Evolutionary conservation across 768 basidiomycete genomes (phyloP).

Genomic region (Pleurotus salmoneostramineus): DNA sequence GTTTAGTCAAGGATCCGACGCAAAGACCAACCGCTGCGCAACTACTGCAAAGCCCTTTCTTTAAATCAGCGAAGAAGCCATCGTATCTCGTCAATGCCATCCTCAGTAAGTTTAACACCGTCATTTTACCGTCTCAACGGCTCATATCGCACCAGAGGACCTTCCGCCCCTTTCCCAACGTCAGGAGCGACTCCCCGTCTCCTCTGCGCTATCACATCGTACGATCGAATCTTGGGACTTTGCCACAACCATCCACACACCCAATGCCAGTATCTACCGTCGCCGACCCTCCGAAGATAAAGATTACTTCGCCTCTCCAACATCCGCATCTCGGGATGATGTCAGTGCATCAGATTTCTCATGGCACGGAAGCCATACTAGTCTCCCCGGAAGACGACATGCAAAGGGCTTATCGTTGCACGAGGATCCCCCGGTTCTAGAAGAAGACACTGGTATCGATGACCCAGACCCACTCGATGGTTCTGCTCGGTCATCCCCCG

Average conservation of each 20-base stretch:
- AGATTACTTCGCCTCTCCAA: constrained; percentile 14
- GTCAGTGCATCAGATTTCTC: constrained; percentile 13
- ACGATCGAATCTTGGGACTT: constrained; percentile 87
- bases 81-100: constrained; percentile 75
- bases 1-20: constrained; percentile 81
- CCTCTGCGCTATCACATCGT: constrained; percentile 28
- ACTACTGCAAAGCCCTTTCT: constrained; percentile 75
- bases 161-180: constrained; percentile 71
- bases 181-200: constrained; percentile 58
- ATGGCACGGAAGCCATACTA: constrained; percentile 16
- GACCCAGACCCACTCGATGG: background rate
- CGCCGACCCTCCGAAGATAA: constrained; percentile 17
- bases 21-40: constrained; percentile 79
- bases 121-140: background rate
- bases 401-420: background rate
- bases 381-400: background rate
- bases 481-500: background rate
- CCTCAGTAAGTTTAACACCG: constrained; percentile 40
- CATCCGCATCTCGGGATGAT: constrained; percentile 19
- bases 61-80: constrained; percentile 76
- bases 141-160: constrained; percentile 34
- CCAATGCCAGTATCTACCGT: constrained; percentile 23
- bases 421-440: background rate
- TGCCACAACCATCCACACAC: constrained; percentile 40
- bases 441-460: background rate